Conservation (phyloP, 169 alveolate genomes). For the Plasmodium inui region DNA sequence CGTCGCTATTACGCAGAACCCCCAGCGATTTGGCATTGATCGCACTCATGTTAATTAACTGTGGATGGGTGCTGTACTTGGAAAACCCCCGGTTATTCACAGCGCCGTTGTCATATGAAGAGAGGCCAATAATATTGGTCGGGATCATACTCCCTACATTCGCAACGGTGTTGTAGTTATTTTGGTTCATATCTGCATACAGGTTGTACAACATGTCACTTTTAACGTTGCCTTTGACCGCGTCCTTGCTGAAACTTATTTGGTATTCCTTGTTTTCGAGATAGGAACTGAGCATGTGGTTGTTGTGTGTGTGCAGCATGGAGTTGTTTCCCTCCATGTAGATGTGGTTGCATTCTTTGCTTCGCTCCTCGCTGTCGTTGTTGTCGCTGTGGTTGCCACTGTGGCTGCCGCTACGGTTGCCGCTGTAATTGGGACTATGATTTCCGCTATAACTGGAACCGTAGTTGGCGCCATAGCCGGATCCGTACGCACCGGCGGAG, state of each 20-base stretch:
- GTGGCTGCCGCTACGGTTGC: neutral
- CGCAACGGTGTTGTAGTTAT: constrained; percentile 19
- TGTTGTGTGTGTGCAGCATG: constrained; percentile 8
- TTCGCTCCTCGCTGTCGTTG: neutral
- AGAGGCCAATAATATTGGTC: neutral
- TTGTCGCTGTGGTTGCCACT: neutral
- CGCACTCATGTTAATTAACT: neutral
- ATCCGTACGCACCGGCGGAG: neutral
- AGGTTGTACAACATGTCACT: constrained; percentile 32
- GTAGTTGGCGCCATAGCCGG: neutral
- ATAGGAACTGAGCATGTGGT: neutral
- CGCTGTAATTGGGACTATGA: neutral
- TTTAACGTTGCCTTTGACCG: constrained; percentile 32
- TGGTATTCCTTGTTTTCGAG: constrained; percentile 30
- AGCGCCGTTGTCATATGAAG: neutral
- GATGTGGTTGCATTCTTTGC: neutral
- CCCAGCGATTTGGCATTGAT: neutral
- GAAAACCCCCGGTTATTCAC: neutral
- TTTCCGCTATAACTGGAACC: neutral
- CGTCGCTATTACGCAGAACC: neutral
- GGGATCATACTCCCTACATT: neutral
- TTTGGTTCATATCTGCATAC: constrained; percentile 59
- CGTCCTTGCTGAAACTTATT: constrained; percentile 40
- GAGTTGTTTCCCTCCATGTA: constrained; percentile 16
- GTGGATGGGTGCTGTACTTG: neutral